Evolutionary conservation across 2,329 filamentous ascomycete genomes (phyloP), one percentile per base, ranked within the genome.

Genomic region (Sporothrix phasma): DNA sequence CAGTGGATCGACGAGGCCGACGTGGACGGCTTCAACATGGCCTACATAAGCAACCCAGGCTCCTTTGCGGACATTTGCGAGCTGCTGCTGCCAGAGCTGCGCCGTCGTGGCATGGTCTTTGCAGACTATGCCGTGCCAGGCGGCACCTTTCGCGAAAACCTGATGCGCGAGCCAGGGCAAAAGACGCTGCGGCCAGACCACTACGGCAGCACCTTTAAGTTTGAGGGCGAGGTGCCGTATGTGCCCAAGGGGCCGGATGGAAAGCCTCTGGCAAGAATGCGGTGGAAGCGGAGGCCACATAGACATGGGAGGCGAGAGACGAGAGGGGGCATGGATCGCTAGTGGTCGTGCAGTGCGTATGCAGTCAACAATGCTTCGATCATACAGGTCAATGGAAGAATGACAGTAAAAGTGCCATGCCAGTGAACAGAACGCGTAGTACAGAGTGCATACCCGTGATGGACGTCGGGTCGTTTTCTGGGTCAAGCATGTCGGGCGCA

Each of bases 11-110:
- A 76, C 5, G 87, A 89, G 71, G 86, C 85, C 0, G 88, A 89
- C 68, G 81, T 90, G 0, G 88, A 90, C 70, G 88, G 88, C 0
- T 91, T 91, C 74, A 91, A 91, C 70, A 80, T 90, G 72, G 86
- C 68, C 6, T 64, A 67, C 37, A 63, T 66, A 4, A 64, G 29
- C 3, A 64, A 87, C 85, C 0, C 79, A 80, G 47, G 85, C 83
- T 66, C 37, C 0, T 89, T 89, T 70, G 80, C 86, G 64, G 87
- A 90, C 67, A 80, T 89, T 1, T 81, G 87, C 26, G 81, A 87
- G 8, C 74, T 87, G 8, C 72, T 90, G 3, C 68, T 89, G 0
- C 86, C 87, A 0, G 87, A 88, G 67, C 73, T 89, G 22, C 78
- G 78, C 47, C 73, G 75, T 19, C 75, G 87, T 15, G 85, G 85